Base-by-base conservation (phyloP, 1,139 yeast genomes). In the Pichia sp. region DNA sequence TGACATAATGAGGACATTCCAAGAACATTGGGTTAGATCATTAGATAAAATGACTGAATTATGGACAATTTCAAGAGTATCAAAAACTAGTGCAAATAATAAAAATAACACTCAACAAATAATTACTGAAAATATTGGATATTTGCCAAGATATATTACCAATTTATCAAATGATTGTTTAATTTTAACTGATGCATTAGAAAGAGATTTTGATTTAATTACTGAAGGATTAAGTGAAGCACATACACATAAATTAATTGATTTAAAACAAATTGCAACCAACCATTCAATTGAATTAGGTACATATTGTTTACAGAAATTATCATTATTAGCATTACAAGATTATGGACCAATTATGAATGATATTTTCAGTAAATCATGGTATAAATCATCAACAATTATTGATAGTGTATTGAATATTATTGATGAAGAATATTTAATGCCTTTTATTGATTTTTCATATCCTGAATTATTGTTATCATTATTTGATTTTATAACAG, bases 391-490 rank as follows among this genome's bases (percentile, higher is more conserved):
- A 24, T 61, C 60, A 20, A 70, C 76, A 1, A 64, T 71, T 31
- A 66, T 64, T 18, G 76, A 70, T 42, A 70, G 69, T 47, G 69
- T 74, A 68, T 66, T 66, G 35, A 75, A 72, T 42, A 58, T 49
- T 8, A 48, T 73, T 38, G 64, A 74, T 48, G 66, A 70, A 31
- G 71, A 38, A 32, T 48, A 48, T 22, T 24, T 46, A 21, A 42
- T 44, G 36, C 51, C 50, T 13, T 46, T 46, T 24, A 43, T 41
- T 22, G 43, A 45, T 24, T 41, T 47, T 27, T 45, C 56, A 30
- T 53, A 56, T 39, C 50, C 51, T 1, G 61, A 56, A 40, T 46
- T 59, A 28, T 49, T 52, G 31, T 52, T 52, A 20, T 51, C 58
- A 32, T 43, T 60, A 7, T 50, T 58, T 35, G 62, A 58, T n/a